These are phyloP conservation scores for Helianthus annuus DNA, from an alignment of 129 eudicot species.

Conservation along the genomic window DNA sequence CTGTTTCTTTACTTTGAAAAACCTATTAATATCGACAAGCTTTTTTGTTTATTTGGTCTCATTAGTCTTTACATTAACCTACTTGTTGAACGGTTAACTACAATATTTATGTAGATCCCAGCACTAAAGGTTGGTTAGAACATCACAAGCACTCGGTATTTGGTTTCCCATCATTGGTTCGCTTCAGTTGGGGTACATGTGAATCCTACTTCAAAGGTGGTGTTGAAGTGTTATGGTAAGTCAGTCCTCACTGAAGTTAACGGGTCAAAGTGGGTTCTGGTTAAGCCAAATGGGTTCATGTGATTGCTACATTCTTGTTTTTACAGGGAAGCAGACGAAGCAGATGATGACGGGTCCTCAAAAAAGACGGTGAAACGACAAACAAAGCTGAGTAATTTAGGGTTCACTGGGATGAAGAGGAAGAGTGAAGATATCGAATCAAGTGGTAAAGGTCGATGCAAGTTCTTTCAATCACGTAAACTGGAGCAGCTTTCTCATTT, in stretches of 20 bases:
- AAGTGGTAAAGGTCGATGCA: conserved; percentile 87
- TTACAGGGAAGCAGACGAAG: conserved; percentile 71
- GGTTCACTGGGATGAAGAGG: conserved; percentile 70
- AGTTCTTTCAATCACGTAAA: conserved; percentile 92
- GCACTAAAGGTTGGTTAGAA: conserved; percentile 87
- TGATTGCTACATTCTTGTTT: conserved; percentile 4
- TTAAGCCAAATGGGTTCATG: not conserved
- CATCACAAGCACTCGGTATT: conserved; percentile 81
- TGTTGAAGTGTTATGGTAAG: conserved; percentile 81
- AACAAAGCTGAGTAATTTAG: conserved; percentile 59
- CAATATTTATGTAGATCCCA: conserved; percentile 57
- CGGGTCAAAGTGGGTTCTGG: not conserved
- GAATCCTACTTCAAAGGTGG: conserved; percentile 67
- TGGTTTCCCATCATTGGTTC: conserved; percentile 92
- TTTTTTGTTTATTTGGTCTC: not conserved
- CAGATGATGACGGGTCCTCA: conserved; percentile 57
- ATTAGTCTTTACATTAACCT: not conserved
- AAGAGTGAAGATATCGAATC: conserved; percentile 89
- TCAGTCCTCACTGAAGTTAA: conserved; percentile 25
- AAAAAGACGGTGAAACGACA: conserved; percentile 62
- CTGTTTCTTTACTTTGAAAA: conserved; percentile 2
- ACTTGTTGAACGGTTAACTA: conserved; percentile 2
- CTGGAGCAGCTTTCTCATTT: conserved; percentile 66
- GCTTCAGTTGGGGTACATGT: conserved; percentile 99
- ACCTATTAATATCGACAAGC: conserved; percentile 3